Evolutionary conservation across 805 yeast species (phyloP), one percentile per base, ranked within the genome.

Genomic region (Kodamaea fukazawae): DNA sequence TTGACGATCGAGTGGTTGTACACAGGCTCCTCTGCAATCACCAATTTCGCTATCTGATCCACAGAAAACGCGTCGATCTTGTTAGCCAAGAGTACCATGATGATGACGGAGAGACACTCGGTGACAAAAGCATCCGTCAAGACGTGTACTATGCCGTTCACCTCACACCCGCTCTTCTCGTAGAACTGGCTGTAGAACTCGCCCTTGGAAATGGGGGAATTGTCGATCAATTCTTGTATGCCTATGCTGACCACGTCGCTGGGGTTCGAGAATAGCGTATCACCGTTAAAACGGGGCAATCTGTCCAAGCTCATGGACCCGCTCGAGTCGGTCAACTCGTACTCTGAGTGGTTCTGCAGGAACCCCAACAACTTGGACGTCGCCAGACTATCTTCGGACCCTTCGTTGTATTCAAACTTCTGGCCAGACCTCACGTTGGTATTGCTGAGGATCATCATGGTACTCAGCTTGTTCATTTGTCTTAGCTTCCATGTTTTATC

Each of bases 381-480:
- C 7, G 15, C 15, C 4, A 16, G 32, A 16, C 15, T 34, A 10
- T 37, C 22, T 2, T 37, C 40, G 2, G 35, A 12, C 1, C 17
- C 29, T 32, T 32, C 32, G 35, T 44, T 40, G n/a, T 11, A 13
- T 12, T 31, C 2, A 12, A 32, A 15, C 10, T 16, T 30, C 27
- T 36, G 27, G n/a, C 32, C 25, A 14, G 17, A n/a, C n/a, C 35
- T 37, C 23, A 36, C 23, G 7, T 37, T 37, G 47, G 47, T 31
- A 36, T 52, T 49, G 29, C 48, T 48, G 55, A 78, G 55, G 15
- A 89, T 45, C 48, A 88, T 57, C n/a, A 86, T 81, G 4, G 91
- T 76, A 58, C 91, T 89, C 6, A 96, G 85, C 58, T 91, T 97
- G 55, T 87, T 86, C 67, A 85, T 82, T 52, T 84, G 90, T 38